phyloP scores from a whole-genome alignment of 2,329 filamentous ascomycete species.

The Escovopsis sp. region DNA sequence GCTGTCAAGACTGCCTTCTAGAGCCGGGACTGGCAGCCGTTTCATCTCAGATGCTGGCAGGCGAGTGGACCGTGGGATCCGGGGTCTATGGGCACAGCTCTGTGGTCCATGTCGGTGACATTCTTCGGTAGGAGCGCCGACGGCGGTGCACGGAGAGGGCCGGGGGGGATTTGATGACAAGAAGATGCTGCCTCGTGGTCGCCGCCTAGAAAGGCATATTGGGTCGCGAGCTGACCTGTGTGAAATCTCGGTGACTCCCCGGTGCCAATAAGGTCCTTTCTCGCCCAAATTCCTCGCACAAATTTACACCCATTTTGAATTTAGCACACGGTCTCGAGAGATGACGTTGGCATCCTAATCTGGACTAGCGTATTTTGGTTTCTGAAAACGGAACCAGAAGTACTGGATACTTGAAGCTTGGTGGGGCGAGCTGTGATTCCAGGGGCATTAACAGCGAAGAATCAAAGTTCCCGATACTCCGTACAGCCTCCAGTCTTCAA shows the following conservation, averaged over 20 bases:
- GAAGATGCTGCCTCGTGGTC: not conserved
- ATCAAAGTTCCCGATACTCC: slow-evolving; percentile 2
- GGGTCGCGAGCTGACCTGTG: too few species aligned
- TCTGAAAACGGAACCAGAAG: not conserved
- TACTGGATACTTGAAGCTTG: not conserved
- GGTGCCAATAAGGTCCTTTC: too few species aligned
- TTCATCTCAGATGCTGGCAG: not conserved
- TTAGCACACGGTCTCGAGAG: too few species aligned
- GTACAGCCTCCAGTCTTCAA: too few species aligned
- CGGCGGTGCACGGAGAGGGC: not conserved
- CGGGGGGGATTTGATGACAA: not conserved
- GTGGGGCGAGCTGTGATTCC: slow-evolving; percentile 1
- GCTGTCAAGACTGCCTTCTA: too few species aligned
- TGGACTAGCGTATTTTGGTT: not conserved
- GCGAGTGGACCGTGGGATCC: slow-evolving; percentile 1
- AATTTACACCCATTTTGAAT: too few species aligned
- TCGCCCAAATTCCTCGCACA: too few species aligned
- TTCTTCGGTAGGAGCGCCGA: slow-evolving; percentile 2
- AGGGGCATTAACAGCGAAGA: not conserved
- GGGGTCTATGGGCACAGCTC: slow-evolving; percentile 1
- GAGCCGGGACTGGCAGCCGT: not conserved
- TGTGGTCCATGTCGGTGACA: slow-evolving; percentile 4
- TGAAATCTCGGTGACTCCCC: not conserved
- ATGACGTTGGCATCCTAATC: slow-evolving; percentile 2
- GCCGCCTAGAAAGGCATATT: not conserved